Evolutionary conservation across 768 basidiomycete genomes (phyloP), one percentile per base, ranked within the genome.

Genomic region (Tephrocybe sp.): DNA sequence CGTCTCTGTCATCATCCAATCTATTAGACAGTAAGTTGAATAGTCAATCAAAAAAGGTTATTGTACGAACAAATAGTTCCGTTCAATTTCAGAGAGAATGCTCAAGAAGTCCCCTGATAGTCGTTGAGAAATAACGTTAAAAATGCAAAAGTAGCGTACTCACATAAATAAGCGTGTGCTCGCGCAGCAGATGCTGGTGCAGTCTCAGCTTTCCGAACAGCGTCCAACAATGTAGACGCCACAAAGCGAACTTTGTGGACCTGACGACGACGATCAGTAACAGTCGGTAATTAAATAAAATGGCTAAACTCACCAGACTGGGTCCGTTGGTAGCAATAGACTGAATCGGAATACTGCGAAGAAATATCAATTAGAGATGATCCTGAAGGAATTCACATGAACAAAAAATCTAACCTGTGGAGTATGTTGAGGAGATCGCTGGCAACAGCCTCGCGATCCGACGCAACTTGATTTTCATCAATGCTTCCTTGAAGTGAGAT

Each of bases 221-320:
- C 83, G 63, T 94, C 92, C 52, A 95, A 74, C 45, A 96, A 71
- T 2, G 91, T 92, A 11, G 91, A 94, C 13, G 93, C 93, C 33
- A 95, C 91, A 65, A 92, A 95, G 51, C 93, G 85, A 55, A 95
- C 92, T 77, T 95, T 95, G 65, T 90, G 86, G 13, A 95, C 90
- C 84, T 87, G 55, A 38, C 22, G 53, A 48, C n/a, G 49, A 48
- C 41, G 6, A 36, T 56, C 31, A 70, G 55, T 26, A 62, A 57
- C 16, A 44, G n/a, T 39, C 51, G 30, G 38, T 7, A 30, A 46
- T 23, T 20, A 11, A 10, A 17, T 14, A 17, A 13, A 23, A 19
- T 20, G 20, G 14, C 43, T 17, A 19, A 12, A 51, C 67, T 59
- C 35, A 72, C 88, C 73, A 91, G 70, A 49, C 87, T 89, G 5